Conservation (phyloP, 257 asterid species). For the Plantago major region DNA sequence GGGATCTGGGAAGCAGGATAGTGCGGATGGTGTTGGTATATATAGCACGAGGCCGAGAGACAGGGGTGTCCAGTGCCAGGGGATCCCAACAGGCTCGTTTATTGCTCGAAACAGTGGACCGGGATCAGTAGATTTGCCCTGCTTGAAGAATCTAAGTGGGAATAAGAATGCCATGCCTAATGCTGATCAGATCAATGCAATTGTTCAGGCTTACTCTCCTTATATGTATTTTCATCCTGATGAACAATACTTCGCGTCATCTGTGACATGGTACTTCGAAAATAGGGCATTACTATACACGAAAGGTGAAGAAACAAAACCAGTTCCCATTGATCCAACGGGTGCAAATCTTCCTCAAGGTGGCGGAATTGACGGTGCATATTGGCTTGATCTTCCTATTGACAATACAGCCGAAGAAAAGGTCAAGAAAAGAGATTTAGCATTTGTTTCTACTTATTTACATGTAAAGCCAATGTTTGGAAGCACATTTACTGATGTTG, state of each 20-base stretch:
- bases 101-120: constrained; percentile 30
- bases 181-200: constrained; percentile 42
- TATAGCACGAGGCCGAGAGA: constrained; percentile 42
- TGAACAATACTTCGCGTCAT: constrained; percentile 60
- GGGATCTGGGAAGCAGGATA: constrained; percentile 28
- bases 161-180: constrained; percentile 52
- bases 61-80: constrained; percentile 41
- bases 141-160: constrained; percentile 42
- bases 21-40: constrained; percentile 26
- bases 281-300: constrained; percentile 62
- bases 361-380: constrained; percentile 60
- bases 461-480: constrained; percentile 76
- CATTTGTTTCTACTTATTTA: constrained; percentile 33
- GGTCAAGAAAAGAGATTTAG: constrained; percentile 53
- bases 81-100: constrained; percentile 56
- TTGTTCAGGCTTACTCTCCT: constrained; percentile 52
- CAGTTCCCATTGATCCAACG: constrained; percentile 29
- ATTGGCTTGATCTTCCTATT: constrained; percentile 71
- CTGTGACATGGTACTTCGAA: constrained; percentile 69
- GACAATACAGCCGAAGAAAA: constrained; percentile 36
- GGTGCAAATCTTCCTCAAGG: constrained; percentile 80
- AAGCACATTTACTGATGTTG: constrained; percentile 61
- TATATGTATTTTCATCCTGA: constrained; percentile 61
- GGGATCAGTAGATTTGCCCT: constrained; percentile 24
- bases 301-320: constrained; percentile 55